Evolutionary conservation across 129 eudicot species (phyloP), one percentile per base, ranked within the genome.

Genomic region (Erigeron canadensis): DNA sequence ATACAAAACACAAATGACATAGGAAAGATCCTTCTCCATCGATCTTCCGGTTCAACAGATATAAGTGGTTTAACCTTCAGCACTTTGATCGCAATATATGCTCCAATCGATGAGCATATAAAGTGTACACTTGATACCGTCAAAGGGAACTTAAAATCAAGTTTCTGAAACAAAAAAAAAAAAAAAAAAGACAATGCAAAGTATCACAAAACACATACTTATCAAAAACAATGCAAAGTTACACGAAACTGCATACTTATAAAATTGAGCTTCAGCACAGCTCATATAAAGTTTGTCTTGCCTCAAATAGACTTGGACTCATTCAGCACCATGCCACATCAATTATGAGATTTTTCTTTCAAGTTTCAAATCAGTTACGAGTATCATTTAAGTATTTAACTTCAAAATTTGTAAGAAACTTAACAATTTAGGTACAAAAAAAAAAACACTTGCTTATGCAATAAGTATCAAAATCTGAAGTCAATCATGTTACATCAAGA

Each of bases 1-100:
- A 93, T 82, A 74, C 96, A 93, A 59, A 93, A 93, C 67, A 93
- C 93, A 77, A 93, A 93, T 8, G 98, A 93, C 98, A 93, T 93
- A 21, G 98, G 98, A 66, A 93, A 93, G 42, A 93, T 93, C 71
- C 98, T 85, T 81, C 83, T 89, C 98, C 98, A 93, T 11, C 95
- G 92, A 87, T 93, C 96, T 79, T 89, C 89, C 47, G 95, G 92
- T 15, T 93, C 96, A 45, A 93, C 98, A 22, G 68, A 45, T 60
- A 93, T 87, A 57, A 93, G 96, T 18, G 96, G 98, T 75, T 93
- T 93, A 17, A 89, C 84, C 81, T 87, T 93, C 51, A 93, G 77
- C 73, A 93, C 85, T 70, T 79, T 85, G 67, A 93, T 93, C 8
- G 88, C 95, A 80, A 87, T 56, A 66, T 81, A 89, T 40, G 98